These are phyloP conservation scores for Fusarium lateritium DNA, from an alignment of 2,329 filamentous ascomycete genomes.

Conservation along the genomic window DNA sequence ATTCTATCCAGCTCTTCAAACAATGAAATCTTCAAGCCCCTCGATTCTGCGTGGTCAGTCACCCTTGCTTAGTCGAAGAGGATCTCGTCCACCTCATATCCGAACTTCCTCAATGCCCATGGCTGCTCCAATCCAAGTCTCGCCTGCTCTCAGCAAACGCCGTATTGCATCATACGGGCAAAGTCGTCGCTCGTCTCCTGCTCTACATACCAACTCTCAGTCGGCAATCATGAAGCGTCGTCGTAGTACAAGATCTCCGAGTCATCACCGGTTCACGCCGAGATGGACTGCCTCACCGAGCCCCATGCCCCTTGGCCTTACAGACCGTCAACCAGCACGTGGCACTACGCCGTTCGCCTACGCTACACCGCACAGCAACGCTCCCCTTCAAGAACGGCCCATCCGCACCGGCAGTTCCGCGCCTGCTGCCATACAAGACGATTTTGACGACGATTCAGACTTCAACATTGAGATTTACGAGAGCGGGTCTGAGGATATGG, in stretches of 20 bases:
- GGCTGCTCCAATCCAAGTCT: slow-evolving; percentile 55
- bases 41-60: slow-evolving; percentile 58
- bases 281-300: slow-evolving; percentile 68
- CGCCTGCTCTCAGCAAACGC: slow-evolving; percentile 60
- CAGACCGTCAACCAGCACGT: slow-evolving; percentile 56
- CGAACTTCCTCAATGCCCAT: slow-evolving; percentile 69
- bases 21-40: slow-evolving; percentile 52
- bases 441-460: slow-evolving; percentile 56
- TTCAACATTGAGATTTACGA: slow-evolving; percentile 57
- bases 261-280: slow-evolving; percentile 67
- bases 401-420: slow-evolving; percentile 50
- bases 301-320: slow-evolving; percentile 56
- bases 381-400: slow-evolving; percentile 61
- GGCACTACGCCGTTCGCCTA: slow-evolving; percentile 76
- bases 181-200: slow-evolving; percentile 53
- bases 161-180: slow-evolving; percentile 62
- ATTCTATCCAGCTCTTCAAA: slow-evolving; percentile 44
- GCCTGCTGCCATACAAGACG: slow-evolving; percentile 50
- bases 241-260: slow-evolving; percentile 72
- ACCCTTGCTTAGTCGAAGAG: slow-evolving; percentile 57
- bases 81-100: slow-evolving; percentile 63
- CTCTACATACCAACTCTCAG: slow-evolving; percentile 45
- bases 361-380: slow-evolving; percentile 80
- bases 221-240: slow-evolving; percentile 63
- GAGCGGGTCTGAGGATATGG: slow-evolving; percentile 54